Conservation (phyloP, 805 yeast genomes). For the Metschnikowia orientalis region DNA sequence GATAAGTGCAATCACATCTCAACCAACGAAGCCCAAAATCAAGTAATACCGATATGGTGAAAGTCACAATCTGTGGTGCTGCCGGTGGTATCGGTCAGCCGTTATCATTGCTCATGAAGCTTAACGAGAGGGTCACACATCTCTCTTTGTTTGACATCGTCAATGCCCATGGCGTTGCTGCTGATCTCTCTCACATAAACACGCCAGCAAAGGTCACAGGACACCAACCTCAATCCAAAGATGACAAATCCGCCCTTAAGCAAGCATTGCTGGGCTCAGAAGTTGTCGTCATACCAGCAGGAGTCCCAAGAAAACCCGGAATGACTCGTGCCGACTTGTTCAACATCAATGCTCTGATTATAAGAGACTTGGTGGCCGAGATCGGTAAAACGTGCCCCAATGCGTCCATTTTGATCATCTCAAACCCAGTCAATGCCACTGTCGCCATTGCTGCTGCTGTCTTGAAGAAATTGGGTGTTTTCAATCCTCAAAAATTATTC, state of each 20-base stretch:
- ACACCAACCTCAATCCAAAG: conserved; percentile 37
- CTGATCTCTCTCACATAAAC: conserved; percentile 41
- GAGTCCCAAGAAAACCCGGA: conserved; percentile 47
- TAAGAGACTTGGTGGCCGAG: conserved; percentile 40
- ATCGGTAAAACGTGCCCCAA: conserved; percentile 37
- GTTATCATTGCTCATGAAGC: conserved; percentile 38
- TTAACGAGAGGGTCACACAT: conserved; percentile 36
- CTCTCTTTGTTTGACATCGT: conserved; percentile 42
- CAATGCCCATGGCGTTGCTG: conserved; percentile 44
- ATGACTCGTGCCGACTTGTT: conserved; percentile 47
- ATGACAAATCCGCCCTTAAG: conserved; percentile 33
- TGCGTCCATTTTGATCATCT: conserved; percentile 43
- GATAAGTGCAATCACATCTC: neutral
- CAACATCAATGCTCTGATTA: conserved; percentile 43
- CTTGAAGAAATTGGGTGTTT: conserved; percentile 42
- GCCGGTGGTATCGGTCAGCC: conserved; percentile 50
- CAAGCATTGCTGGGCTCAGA: conserved; percentile 37
- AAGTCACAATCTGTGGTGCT: conserved; percentile 47
- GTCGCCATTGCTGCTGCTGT: conserved; percentile 48
- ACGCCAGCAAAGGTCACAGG: conserved; percentile 39
- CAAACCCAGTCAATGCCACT: conserved; percentile 45
- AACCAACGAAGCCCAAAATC: neutral
- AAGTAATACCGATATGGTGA: conserved; percentile 30
- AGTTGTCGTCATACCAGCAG: conserved; percentile 44
- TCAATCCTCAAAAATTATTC: conserved; percentile 42